These are phyloP conservation scores for Stygiomarasmius scandens DNA, from an alignment of 1,284 basidiomycete species.

Conservation along the genomic window DNA sequence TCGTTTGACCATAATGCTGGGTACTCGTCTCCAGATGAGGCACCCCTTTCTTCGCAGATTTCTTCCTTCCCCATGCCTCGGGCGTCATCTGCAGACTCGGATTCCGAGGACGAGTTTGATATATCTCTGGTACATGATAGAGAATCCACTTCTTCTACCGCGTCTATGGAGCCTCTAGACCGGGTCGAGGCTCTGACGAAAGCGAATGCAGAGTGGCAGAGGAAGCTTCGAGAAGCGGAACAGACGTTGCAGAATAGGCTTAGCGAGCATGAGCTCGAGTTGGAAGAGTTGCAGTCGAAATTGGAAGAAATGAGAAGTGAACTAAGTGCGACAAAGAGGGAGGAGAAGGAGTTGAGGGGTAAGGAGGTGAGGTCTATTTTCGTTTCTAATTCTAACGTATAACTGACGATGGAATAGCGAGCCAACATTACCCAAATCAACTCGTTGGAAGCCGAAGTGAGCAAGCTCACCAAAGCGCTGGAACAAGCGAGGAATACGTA, in stretches of 20 bases:
- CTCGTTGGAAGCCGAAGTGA: constrained; percentile 76
- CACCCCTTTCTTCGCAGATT: constrained; percentile 32
- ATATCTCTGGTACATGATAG: constrained; percentile 63
- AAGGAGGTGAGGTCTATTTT: constrained; percentile 64
- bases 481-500: constrained; percentile 73
- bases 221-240: constrained; percentile 76
- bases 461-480: constrained; percentile 69
- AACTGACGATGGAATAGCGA: constrained; percentile 53
- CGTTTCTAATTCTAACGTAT: constrained; percentile 2
- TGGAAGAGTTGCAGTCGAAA: constrained; percentile 73
- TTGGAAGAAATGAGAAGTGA: constrained; percentile 78
- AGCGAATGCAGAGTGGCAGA: constrained; percentile 70
- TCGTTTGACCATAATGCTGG: constrained; percentile 41
- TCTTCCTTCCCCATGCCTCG: constrained; percentile 40
- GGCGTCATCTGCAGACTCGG: constrained; percentile 13
- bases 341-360: constrained; percentile 84
- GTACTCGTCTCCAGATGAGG: constrained; percentile 43
- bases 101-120: constrained; percentile 51
- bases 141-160: constrained; percentile 55
- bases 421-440: constrained; percentile 65
- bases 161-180: constrained; percentile 67
- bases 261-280: constrained; percentile 72
- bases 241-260: constrained; percentile 65
- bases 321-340: constrained; percentile 73
- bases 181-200: constrained; percentile 70